These are phyloP conservation scores for Phoma sp. DNA, from an alignment of 2,329 filamentous ascomycete species.

Conservation along the genomic window DNA sequence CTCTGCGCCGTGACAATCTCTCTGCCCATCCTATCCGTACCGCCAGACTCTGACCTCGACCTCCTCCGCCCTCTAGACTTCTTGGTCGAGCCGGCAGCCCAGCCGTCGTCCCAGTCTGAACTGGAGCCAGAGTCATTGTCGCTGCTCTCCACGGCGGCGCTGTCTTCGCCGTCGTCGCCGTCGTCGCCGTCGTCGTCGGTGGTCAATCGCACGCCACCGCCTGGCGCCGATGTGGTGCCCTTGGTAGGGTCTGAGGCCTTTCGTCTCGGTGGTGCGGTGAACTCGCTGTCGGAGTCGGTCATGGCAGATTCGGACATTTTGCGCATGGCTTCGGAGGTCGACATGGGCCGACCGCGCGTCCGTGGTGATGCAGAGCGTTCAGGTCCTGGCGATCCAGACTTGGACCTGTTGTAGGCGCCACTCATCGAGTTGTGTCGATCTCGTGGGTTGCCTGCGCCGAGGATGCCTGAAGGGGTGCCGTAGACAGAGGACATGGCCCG, in stretches of 20 bases:
- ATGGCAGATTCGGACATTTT: conserved; percentile 19
- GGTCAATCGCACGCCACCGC: conserved; percentile 61
- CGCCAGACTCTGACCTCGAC: conserved; percentile 40
- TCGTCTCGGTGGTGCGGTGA: conserved; percentile 41
- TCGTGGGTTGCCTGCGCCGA: conserved; percentile 27
- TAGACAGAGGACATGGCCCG: conserved; percentile 56
- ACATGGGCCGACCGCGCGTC: conserved; percentile 4
- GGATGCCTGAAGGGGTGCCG: conserved; percentile 34
- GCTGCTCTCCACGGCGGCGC: conserved; percentile 68
- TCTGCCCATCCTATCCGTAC: conserved; percentile 45
- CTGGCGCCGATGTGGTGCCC: conserved; percentile 53
- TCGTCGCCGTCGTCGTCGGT: conserved; percentile 60
- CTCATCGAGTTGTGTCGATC: conserved; percentile 50
- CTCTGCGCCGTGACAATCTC: conserved; percentile 60
- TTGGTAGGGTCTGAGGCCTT: conserved; percentile 54
- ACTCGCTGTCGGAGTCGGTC: conserved; percentile 16
- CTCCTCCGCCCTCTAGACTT: conserved; percentile 49
- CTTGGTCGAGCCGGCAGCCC: conserved; percentile 37
- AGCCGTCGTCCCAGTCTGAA: conserved; percentile 70
- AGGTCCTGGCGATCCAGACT: conserved; percentile 50
- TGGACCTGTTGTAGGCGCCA: conserved; percentile 45
- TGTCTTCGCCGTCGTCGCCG: conserved; percentile 66
- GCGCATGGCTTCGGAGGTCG: conserved; percentile 17
- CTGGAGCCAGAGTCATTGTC: conserved; percentile 64
- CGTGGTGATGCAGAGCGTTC: conserved; percentile 48